These are phyloP conservation scores for Thielaviopsis ethacetica DNA, from an alignment of 2,329 filamentous ascomycete genomes.

Conservation along the genomic window DNA sequence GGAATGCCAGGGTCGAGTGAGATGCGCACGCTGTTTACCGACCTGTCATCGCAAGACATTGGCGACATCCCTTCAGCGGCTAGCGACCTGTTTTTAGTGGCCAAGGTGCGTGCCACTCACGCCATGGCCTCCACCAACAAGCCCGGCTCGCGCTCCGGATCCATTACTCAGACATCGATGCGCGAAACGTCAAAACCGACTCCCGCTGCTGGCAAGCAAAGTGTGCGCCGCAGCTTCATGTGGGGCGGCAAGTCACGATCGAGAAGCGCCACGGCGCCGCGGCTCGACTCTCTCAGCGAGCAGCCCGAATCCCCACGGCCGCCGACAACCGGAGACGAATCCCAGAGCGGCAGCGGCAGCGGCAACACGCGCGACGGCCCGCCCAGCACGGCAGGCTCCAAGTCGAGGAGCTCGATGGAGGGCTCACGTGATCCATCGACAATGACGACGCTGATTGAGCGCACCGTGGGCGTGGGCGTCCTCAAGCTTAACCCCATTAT, in stretches of 20 bases:
- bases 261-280: constrained; percentile 26
- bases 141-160: constrained; percentile 35
- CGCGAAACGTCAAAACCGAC: constrained; percentile 28
- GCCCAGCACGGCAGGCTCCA: constrained; percentile 41
- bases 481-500: constrained; percentile 61
- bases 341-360: constrained; percentile 30
- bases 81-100: constrained; percentile 65
- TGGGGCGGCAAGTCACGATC: constrained; percentile 43
- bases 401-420: constrained; percentile 24
- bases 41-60: constrained; percentile 63
- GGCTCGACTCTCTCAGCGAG: constrained; percentile 42
- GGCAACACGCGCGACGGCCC: constrained; percentile 18
- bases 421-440: constrained; percentile 14
- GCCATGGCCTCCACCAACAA: constrained; percentile 27
- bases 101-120: constrained; percentile 53
- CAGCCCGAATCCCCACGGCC: constrained; percentile 27
- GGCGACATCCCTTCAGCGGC: constrained; percentile 45
- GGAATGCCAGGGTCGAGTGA: constrained; percentile 47
- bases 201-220: constrained; percentile 33
- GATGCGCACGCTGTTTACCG: constrained; percentile 74
- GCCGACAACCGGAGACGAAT: constrained; percentile 22
- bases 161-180: constrained; percentile 26
- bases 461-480: constrained; percentile 61
- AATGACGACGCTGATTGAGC: constrained; percentile 21
- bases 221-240: constrained; percentile 49